phyloP scores from a whole-genome alignment of 768 basidiomycete genomes.

The Macrolepiota albuminosa region DNA sequence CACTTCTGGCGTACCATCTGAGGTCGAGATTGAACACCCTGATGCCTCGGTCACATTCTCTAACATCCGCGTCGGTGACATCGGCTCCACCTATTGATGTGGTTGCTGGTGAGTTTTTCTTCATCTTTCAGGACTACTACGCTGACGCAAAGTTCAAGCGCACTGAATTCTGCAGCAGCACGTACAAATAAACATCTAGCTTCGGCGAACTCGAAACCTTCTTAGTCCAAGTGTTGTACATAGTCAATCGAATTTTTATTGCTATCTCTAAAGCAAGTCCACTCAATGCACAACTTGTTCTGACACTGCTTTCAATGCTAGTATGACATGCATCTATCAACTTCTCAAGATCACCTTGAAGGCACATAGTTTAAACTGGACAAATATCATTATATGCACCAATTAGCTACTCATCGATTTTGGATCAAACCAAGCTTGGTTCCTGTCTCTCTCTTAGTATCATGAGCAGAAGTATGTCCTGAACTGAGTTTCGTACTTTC shows the following conservation, averaged over 20 bases:
- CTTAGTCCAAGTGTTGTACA: background rate
- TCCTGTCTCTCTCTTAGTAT: too few relatives aligned
- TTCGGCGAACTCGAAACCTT: background rate
- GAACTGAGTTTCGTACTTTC: background rate
- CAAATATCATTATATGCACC: too few relatives aligned
- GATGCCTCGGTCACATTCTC: conserved; percentile 45
- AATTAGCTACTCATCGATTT: too few relatives aligned
- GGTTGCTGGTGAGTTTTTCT: background rate
- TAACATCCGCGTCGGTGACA: conserved; percentile 50
- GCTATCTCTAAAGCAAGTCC: background rate
- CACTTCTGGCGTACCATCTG: conserved; percentile 38
- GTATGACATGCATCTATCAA: too few relatives aligned
- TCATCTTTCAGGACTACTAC: background rate
- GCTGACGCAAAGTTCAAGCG: background rate
- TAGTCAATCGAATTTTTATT: background rate
- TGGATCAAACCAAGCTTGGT: too few relatives aligned
- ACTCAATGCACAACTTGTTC: too few relatives aligned
- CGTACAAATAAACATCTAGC: background rate
- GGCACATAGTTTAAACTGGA: too few relatives aligned
- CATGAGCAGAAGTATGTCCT: background rate
- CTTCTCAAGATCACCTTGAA: too few relatives aligned
- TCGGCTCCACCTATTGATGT: conserved; percentile 20
- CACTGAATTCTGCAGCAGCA: background rate
- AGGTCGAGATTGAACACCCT: conserved; percentile 35
- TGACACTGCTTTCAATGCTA: too few relatives aligned